Percentiles rank a stretch among this genome's conserved stretches.
These are phyloP conservation scores for Mycena venus DNA, from an alignment of 768 basidiomycete species.

Conservation along the genomic window DNA sequence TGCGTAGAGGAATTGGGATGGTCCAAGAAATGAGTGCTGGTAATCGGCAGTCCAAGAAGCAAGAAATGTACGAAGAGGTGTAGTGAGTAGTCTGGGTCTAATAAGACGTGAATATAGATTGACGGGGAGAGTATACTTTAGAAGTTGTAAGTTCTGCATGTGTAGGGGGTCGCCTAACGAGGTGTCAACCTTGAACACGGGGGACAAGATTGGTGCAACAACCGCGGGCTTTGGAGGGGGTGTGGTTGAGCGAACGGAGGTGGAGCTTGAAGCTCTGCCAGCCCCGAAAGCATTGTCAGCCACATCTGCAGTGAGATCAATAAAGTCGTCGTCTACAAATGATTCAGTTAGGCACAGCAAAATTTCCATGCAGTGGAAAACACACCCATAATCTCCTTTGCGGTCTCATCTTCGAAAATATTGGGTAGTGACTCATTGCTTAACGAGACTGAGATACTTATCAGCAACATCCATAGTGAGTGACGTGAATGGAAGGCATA, in stretches of 20 bases:
- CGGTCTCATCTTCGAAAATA: background rate
- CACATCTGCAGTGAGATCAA: background rate
- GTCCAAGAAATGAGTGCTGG: too few species aligned
- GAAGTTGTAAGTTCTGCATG: background rate
- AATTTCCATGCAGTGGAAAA: background rate
- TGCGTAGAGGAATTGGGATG: too few species aligned
- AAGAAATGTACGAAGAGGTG: too few species aligned
- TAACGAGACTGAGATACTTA: background rate
- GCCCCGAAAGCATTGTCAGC: background rate
- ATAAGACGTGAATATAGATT: too few species aligned
- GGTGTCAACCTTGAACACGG: background rate
- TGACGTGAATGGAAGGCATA: background rate
- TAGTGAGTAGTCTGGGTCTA: too few species aligned
- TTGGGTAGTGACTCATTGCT: background rate
- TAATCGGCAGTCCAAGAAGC: too few species aligned
- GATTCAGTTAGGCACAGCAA: background rate
- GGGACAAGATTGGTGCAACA: background rate
- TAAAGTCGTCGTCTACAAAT: background rate
- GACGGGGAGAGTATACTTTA: too few species aligned
- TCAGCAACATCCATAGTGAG: background rate
- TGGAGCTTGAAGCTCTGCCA: background rate
- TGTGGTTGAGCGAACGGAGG: background rate
- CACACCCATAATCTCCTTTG: background rate
- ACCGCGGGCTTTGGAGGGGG: background rate
- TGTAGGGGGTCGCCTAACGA: background rate